Percentiles rank a stretch among this genome's conserved stretches.
These are phyloP conservation scores for Raddia guianensis DNA, from an alignment of 176 grass and related monocot genomes.

Conservation along the genomic window DNA sequence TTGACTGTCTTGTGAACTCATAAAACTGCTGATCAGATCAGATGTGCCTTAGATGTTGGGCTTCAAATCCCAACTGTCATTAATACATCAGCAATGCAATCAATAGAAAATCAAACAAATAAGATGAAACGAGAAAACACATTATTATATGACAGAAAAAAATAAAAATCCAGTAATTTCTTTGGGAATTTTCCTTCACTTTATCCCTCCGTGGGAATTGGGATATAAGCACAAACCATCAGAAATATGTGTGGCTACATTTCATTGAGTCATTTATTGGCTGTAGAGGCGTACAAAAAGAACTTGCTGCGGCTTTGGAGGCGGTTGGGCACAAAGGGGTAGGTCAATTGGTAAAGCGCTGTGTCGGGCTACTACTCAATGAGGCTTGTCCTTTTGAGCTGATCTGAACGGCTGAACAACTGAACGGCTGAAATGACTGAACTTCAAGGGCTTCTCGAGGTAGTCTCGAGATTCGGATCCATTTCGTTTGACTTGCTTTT, in stretches of 20 bases:
- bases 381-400: too few species aligned
- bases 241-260: background rate
- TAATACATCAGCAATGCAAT: background rate
- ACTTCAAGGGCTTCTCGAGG: too few species aligned
- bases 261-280: background rate
- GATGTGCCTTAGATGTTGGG: background rate
- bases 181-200: background rate
- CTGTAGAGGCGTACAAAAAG: background rate
- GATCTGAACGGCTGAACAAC: too few species aligned
- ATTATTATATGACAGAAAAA: background rate
- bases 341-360: background rate
- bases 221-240: background rate
- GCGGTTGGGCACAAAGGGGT: background rate
- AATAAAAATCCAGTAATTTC: background rate
- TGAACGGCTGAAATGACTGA: too few species aligned
- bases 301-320: background rate
- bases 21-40: constrained; percentile 25
- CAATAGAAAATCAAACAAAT: background rate
- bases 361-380: background rate
- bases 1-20: constrained; percentile 36
- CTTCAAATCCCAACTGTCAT: constrained; percentile 32
- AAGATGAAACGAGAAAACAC: background rate
- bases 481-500: too few species aligned
- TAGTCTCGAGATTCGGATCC: too few species aligned
- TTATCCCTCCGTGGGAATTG: background rate